These are phyloP conservation scores for Isoetes taiwanensis DNA, from an alignment of 75 land plant genomes.

Conservation along the genomic window DNA sequence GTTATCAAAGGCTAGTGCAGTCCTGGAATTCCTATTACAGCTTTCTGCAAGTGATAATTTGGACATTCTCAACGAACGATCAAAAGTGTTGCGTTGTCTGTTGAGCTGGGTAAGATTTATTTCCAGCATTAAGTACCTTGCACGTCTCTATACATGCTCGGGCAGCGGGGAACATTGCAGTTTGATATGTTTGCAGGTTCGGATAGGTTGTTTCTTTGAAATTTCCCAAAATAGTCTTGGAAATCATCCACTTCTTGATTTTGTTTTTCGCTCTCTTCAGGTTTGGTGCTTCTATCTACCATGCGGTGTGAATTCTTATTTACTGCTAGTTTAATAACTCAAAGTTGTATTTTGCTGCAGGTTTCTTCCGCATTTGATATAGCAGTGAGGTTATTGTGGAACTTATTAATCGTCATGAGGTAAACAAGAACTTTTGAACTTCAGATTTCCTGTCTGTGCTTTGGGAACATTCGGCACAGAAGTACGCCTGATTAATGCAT, in stretches of 20 bases:
- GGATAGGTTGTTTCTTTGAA: slow-evolving; percentile 86
- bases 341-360: slow-evolving; percentile 17
- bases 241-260: slow-evolving; percentile 73
- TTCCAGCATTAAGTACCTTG: no score
- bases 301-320: no score
- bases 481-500: no score
- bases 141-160: no score
- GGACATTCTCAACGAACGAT: slow-evolving; percentile 35
- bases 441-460: not conserved
- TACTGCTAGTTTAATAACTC: not conserved
- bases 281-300: slow-evolving; percentile 20
- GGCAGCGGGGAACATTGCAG: no score
- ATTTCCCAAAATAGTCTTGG: slow-evolving; percentile 48
- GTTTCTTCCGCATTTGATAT: slow-evolving; percentile 70
- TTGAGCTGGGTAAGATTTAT: slow-evolving; percentile 75
- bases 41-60: slow-evolving; percentile 36
- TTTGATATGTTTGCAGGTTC: slow-evolving; percentile 46
- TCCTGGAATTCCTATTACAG: slow-evolving; percentile 68
- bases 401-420: slow-evolving; percentile 86
- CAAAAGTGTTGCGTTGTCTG: slow-evolving; percentile 79
- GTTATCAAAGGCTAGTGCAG: slow-evolving; percentile 64
- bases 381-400: slow-evolving; percentile 84
- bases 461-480: not conserved
- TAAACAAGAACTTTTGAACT: slow-evolving; percentile 14
- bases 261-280: slow-evolving; percentile 73